These are phyloP conservation scores for Calocybe gambosa DNA, from an alignment of 1,284 basidiomycete species.

Conservation along the genomic window DNA sequence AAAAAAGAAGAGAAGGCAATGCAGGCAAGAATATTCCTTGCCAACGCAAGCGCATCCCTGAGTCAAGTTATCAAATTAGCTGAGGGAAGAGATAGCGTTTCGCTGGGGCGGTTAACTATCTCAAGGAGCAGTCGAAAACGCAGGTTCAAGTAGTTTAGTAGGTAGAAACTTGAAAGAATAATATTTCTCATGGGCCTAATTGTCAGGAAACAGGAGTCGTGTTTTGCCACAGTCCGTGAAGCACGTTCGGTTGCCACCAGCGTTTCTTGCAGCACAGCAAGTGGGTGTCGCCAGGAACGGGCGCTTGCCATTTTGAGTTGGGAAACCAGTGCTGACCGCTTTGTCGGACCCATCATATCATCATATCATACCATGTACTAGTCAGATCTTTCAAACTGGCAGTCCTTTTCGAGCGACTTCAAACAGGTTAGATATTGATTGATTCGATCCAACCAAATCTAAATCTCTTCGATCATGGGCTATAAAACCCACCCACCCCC, in stretches of 20 bases:
- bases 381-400: background rate
- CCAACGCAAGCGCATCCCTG: constrained; percentile 31
- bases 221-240: background rate
- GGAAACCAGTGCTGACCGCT: background rate
- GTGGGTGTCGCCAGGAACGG: too few species aligned
- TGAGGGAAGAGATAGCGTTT: constrained; percentile 38
- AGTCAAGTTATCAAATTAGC: constrained; percentile 47
- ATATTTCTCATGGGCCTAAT: background rate
- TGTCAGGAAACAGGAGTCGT: background rate
- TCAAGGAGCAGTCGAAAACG: constrained; percentile 8
- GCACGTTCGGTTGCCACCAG: background rate
- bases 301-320: too few species aligned
- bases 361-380: background rate
- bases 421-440: constrained; percentile 14
- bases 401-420: constrained; percentile 6
- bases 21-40: constrained; percentile 21
- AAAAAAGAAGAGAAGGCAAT: constrained; percentile 15
- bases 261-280: background rate
- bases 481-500: constrained; percentile 1
- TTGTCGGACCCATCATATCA: constrained; percentile 1
- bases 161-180: constrained; percentile 1
- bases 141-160: constrained; percentile 12
- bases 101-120: constrained; percentile 30
- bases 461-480: constrained; percentile 7
- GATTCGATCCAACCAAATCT: constrained; percentile 11